phyloP scores from a whole-genome alignment of 768 basidiomycete genomes.

The Lactarius vividus region DNA sequence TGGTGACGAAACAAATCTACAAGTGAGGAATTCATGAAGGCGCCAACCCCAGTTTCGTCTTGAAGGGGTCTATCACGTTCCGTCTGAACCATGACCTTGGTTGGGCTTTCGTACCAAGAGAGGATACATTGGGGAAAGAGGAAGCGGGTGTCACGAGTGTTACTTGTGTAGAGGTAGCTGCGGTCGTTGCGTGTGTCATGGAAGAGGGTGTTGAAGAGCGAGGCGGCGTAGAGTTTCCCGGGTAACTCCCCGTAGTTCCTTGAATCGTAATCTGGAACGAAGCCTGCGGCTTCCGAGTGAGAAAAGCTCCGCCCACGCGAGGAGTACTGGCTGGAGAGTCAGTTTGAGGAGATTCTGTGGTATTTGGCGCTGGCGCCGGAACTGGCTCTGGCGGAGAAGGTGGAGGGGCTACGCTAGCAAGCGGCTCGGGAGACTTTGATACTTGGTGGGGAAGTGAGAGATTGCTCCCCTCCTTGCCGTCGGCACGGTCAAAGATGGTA shows the following conservation, averaged over 20 bases:
- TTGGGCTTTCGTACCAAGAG: neutral
- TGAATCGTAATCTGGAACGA: neutral
- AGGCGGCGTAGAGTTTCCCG: conserved; percentile 11
- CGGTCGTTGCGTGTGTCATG: conserved; percentile 8
- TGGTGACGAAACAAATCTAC: neutral
- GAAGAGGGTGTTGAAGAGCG: conserved; percentile 24
- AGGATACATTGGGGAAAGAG: conserved; percentile 17
- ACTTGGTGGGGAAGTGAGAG: neutral
- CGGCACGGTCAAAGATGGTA: neutral
- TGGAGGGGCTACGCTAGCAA: neutral
- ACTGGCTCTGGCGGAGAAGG: neutral
- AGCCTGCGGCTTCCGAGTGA: conserved; percentile 23
- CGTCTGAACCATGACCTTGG: conserved; percentile 22
- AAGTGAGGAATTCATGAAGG: neutral
- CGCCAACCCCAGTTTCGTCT: conserved; percentile 18
- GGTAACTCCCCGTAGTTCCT: neutral
- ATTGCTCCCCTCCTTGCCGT: neutral
- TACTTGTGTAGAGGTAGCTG: conserved; percentile 2
- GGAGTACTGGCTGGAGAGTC: neutral
- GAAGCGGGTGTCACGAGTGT: conserved; percentile 17
- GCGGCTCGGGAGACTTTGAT: neutral
- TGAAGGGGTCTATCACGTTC: conserved; percentile 15
- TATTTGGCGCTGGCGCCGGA: neutral
- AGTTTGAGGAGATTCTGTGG: neutral
- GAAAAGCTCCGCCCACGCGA: conserved; percentile 15